Conservation (phyloP, 116 monocot species). For the Thalassia testudinum region DNA sequence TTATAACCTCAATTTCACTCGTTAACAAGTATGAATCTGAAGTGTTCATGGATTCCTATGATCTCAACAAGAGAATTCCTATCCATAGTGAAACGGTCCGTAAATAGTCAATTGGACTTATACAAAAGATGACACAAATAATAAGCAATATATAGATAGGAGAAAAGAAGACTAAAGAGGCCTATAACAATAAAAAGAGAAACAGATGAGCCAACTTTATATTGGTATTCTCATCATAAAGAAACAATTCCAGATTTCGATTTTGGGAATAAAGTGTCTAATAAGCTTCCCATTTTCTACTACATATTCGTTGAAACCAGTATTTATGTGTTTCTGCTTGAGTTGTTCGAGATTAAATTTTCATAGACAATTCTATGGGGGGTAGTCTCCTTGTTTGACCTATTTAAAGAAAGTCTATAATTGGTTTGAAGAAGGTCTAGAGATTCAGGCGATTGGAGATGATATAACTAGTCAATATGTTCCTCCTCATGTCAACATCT, state of each 20-base stretch:
- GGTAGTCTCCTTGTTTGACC: slow-evolving; percentile 3
- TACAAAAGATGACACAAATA: not conserved
- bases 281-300: slow-evolving; percentile 3
- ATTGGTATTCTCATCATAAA: not conserved
- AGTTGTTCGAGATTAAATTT: not conserved
- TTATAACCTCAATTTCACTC: too few relatives aligned
- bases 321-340: slow-evolving; percentile 5
- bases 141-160: too few relatives aligned
- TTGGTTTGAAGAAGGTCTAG: slow-evolving; percentile 10
- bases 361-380: not conserved
- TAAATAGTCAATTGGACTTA: not conserved
- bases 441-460: slow-evolving; percentile 10
- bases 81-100: too few relatives aligned
- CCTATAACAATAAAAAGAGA: not conserved
- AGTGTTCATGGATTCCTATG: not conserved
- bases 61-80: not conserved
- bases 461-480: slow-evolving; percentile 8
- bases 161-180: not conserved
- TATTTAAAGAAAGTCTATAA: slow-evolving; percentile 11
- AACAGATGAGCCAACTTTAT: not conserved
- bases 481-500: not conserved
- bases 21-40: slow-evolving; percentile 1
- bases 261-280: not conserved
- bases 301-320: slow-evolving; percentile 1
- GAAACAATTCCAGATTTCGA: slow-evolving; percentile 1